phyloP scores from a whole-genome alignment of 305 asterid species.

The Andrographis paniculata region DNA sequence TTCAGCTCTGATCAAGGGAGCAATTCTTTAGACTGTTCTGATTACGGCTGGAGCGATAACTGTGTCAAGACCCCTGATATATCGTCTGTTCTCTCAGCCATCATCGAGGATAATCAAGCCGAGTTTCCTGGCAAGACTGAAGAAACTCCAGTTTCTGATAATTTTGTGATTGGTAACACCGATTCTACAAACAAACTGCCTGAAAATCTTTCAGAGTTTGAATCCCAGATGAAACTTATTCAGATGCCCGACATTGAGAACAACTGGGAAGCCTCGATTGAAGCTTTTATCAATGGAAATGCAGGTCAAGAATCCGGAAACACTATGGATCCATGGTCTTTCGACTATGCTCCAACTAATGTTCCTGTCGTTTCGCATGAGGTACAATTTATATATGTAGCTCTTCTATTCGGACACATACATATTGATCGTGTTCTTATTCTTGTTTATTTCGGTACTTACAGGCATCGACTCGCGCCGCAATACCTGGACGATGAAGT shows the following conservation, averaged over 20 bases:
- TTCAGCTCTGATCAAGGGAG: slow-evolving; percentile 62
- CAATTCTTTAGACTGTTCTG: slow-evolving; percentile 57
- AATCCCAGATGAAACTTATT: slow-evolving; percentile 48
- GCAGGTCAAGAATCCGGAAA: slow-evolving; percentile 34
- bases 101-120: slow-evolving; percentile 33
- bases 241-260: slow-evolving; percentile 41
- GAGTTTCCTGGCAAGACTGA: slow-evolving; percentile 28
- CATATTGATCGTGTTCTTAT: no score
- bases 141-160: slow-evolving; percentile 19
- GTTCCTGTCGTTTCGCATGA: no score
- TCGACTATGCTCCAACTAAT: slow-evolving; percentile 18
- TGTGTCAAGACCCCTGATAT: slow-evolving; percentile 54
- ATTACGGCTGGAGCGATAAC: slow-evolving; percentile 54
- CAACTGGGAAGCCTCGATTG: slow-evolving; percentile 63
- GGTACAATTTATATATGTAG: no score
- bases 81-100: slow-evolving; percentile 47
- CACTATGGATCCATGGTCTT: slow-evolving; percentile 51
- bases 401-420: no score
- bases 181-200: slow-evolving; percentile 18
- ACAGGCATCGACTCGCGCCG: no score
- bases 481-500: no score
- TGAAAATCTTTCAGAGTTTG: slow-evolving; percentile 46
- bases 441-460: no score
- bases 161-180: slow-evolving; percentile 16
- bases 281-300: slow-evolving; percentile 35